Evolutionary conservation across 2,329 filamentous ascomycete species (phyloP), one percentile per base, ranked within the genome.

Genomic region (Nigrospora sphaerica): DNA sequence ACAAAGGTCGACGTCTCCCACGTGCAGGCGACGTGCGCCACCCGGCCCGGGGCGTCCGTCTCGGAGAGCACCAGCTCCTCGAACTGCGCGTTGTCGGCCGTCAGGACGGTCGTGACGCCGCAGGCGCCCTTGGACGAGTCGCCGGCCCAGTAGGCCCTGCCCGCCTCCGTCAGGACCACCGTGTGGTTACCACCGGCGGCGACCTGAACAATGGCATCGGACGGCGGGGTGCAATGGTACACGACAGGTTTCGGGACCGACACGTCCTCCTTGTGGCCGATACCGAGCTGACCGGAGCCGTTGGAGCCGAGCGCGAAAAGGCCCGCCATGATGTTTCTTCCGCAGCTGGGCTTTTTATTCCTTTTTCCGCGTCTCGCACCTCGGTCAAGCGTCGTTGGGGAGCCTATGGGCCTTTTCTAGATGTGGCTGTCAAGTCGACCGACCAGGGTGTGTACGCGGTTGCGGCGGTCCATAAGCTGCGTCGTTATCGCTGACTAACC

Each of bases 101-200:
- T 50, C 12, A 46, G 45, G 6, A 54, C 52, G 4, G 63, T 54
- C 0, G 62, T 52, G 11, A 71, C 54, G 2, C 79, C 80, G 52
- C 79, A 83, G 2, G 79, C 77, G 12, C 80, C 79, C 12, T 62
- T 71, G 2, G 67, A 60, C 9, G 67, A 71, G 48, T 83, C 78
- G 1, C 90, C 90, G 39, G 81, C 76, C 57, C 78, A 82, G 57
- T 80, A 86, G 0, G 91, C 68, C 1, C 67, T 55, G 0, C 84
- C 83, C 23, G 71, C 61, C 4, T 70, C 59, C n/a, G 77, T 79
- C 12, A 90, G 70, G 11, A 95, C 62, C 4, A 96, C 67, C 0
- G 89, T 95, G 63, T 96, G 92, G 59, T 96, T 96, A 1, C 91
- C 91, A 4, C 92, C 92, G 9, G 88, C 73, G 17, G 69, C 68